These are phyloP conservation scores for Pseudopyrenochaeta lycopersici DNA, from an alignment of 2,329 filamentous ascomycete genomes.

Conservation along the genomic window DNA sequence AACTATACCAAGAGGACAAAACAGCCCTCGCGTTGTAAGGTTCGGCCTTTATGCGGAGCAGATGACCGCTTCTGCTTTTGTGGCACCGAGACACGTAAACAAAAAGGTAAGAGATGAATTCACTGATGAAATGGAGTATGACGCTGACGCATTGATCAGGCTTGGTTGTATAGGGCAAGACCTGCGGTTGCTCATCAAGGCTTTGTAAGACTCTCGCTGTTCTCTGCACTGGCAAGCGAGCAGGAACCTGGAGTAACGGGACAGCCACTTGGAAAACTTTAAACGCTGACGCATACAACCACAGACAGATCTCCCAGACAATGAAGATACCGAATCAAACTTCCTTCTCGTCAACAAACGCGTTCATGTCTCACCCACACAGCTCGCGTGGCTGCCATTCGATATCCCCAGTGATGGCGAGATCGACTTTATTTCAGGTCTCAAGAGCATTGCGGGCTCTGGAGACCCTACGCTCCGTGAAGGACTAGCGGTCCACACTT, in stretches of 20 bases:
- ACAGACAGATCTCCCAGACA: slow-evolving; percentile 47
- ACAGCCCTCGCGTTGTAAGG: slow-evolving; percentile 48
- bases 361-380: slow-evolving; percentile 48
- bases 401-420: slow-evolving; percentile 43
- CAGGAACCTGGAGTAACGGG: not conserved
- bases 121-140: not conserved
- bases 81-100: slow-evolving; percentile 48
- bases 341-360: slow-evolving; percentile 47
- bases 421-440: slow-evolving; percentile 44
- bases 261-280: not conserved
- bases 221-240: too few species aligned
- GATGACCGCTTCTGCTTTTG: slow-evolving; percentile 47
- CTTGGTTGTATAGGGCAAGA: slow-evolving; percentile 46
- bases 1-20: slow-evolving; percentile 58
- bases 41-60: slow-evolving; percentile 50
- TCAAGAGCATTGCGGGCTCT: slow-evolving; percentile 50
- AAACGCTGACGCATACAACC: slow-evolving; percentile 30
- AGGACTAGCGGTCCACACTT: slow-evolving; percentile 47
- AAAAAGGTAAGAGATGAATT: slow-evolving; percentile 34
- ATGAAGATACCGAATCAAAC: slow-evolving; percentile 46
- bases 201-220: slow-evolving; percentile 42
- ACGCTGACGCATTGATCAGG: slow-evolving; percentile 13
- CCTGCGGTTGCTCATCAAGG: slow-evolving; percentile 50
- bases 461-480: slow-evolving; percentile 50
- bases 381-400: slow-evolving; percentile 49